Percentiles rank a stretch among this genome's conserved stretches.
phyloP scores from a whole-genome alignment of 2,329 filamentous ascomycete species.

The Stagonosporopsis vannaccii region DNA sequence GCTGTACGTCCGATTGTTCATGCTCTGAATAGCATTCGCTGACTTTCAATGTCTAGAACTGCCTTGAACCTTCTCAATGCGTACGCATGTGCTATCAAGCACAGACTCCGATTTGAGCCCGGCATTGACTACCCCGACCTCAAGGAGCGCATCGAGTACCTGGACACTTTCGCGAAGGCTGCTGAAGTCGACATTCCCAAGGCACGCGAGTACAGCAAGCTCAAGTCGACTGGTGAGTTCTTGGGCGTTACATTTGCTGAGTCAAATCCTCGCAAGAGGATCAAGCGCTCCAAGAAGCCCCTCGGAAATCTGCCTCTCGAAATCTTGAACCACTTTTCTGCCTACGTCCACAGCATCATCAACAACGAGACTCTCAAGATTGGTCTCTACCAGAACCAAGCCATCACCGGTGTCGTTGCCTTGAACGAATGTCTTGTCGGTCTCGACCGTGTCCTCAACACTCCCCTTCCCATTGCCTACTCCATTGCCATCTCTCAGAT shows the following conservation, averaged over 20 bases:
- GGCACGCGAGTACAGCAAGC: slow-evolving; percentile 36
- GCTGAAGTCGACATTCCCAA: slow-evolving; percentile 56
- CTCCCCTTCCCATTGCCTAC: slow-evolving; percentile 83
- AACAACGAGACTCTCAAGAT: slow-evolving; percentile 63
- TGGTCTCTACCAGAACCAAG: slow-evolving; percentile 66
- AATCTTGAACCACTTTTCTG: slow-evolving; percentile 74
- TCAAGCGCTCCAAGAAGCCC: slow-evolving; percentile 76
- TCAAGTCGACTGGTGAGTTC: slow-evolving; percentile 74
- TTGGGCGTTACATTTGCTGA: slow-evolving; percentile 78
- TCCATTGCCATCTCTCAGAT: slow-evolving; percentile 86
- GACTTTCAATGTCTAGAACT: slow-evolving; percentile 51
- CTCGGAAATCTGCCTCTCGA: slow-evolving; percentile 86
- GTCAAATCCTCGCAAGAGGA: slow-evolving; percentile 77
- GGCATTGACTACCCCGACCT: slow-evolving; percentile 80
- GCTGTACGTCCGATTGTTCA: slow-evolving; percentile 51
- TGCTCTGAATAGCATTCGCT: background rate
- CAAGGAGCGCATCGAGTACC: slow-evolving; percentile 70
- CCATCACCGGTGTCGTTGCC: slow-evolving; percentile 65
- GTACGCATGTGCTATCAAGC: slow-evolving; percentile 80
- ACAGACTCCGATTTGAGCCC: slow-evolving; percentile 83
- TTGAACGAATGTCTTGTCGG: slow-evolving; percentile 77
- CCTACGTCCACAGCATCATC: slow-evolving; percentile 70
- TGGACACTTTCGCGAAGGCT: slow-evolving; percentile 76
- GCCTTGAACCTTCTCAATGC: slow-evolving; percentile 80
- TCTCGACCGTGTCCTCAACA: slow-evolving; percentile 80